Conservation (phyloP, 169 alveolate species). For the Nephromyces sp. region DNA sequence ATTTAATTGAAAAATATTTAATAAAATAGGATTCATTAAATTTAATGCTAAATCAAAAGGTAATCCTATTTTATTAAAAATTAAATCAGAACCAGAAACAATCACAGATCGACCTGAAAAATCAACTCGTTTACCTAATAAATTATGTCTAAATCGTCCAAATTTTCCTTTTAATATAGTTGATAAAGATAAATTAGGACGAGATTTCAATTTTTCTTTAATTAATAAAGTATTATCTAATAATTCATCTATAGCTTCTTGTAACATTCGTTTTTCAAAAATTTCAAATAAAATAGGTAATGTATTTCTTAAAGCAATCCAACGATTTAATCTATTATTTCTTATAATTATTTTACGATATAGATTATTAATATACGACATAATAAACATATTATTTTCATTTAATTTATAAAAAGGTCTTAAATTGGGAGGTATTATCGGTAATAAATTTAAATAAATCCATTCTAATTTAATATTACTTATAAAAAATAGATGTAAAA, state of each 20-base stretch:
- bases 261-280: background rate
- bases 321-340: constrained; percentile 24
- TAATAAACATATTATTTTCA: constrained; percentile 1
- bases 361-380: constrained; percentile 20
- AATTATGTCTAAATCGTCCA: constrained; percentile 32
- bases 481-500: constrained; percentile 20
- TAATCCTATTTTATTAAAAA: constrained; percentile 12
- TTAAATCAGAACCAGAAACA: constrained; percentile 28
- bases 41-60: constrained; percentile 17
- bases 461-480: constrained; percentile 14
- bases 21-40: constrained; percentile 9
- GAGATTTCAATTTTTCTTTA: background rate
- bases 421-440: constrained; percentile 26
- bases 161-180: constrained; percentile 17
- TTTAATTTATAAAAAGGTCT: constrained; percentile 8
- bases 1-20: constrained; percentile 3
- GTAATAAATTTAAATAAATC: constrained; percentile 21
- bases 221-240: background rate
- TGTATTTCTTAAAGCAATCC: background rate
- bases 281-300: constrained; percentile 5
- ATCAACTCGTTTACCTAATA: constrained; percentile 42
- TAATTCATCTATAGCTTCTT: constrained; percentile 2
- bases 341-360: constrained; percentile 16
- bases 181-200: background rate
- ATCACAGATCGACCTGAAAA: constrained; percentile 42